Conservation (phyloP, 2,329 filamentous ascomycete genomes). For the Xylaria digitata region DNA sequence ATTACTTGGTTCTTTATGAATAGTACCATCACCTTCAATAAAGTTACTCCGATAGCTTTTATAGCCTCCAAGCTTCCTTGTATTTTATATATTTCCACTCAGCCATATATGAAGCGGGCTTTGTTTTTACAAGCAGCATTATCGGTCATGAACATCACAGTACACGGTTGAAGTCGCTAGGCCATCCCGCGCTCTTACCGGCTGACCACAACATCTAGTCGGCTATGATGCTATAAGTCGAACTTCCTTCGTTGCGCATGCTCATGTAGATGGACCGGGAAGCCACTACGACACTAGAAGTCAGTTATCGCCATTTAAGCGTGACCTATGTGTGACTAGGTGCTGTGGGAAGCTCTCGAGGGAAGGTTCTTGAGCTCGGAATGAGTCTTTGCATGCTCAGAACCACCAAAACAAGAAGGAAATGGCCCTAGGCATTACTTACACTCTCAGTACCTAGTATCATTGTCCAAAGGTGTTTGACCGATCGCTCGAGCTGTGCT, state of each 20-base stretch:
- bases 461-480: constrained; percentile 30
- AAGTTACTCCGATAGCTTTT: not conserved
- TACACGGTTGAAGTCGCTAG: not conserved
- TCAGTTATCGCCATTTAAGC: constrained; percentile 3
- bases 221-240: no score
- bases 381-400: not conserved
- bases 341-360: not conserved
- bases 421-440: not conserved
- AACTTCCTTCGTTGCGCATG: not conserved
- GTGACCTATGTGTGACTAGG: not conserved
- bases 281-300: constrained; percentile 14
- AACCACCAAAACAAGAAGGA: not conserved
- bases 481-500: constrained; percentile 26
- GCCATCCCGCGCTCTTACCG: not conserved
- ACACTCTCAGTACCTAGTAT: constrained; percentile 21
- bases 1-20: not conserved
- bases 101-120: no score
- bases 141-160: no score
- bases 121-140: no score
- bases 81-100: not conserved
- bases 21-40: not conserved
- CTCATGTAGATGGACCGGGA: not conserved
- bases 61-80: not conserved
- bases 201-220: not conserved
- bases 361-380: not conserved